Base-by-base conservation (phyloP, 371 early-diverging fungal genomes). In the Apophysomyces elegans region DNA sequence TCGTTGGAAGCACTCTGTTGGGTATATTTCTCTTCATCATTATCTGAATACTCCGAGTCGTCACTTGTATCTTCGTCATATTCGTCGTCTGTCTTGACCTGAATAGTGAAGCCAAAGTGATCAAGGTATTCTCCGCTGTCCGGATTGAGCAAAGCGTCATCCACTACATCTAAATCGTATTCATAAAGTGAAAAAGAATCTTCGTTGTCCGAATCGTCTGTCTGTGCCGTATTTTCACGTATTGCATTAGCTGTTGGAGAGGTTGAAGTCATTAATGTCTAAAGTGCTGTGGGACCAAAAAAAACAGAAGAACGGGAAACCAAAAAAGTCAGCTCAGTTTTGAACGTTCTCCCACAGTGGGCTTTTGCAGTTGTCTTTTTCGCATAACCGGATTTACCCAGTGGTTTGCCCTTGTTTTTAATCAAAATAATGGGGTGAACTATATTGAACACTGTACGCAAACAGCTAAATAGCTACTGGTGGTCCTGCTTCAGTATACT, bases 71-170 rank as follows among this genome's bases (percentile, higher is more conserved):
- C 72, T 14, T 66, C 68, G 14, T 65, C 63, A 8, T 54, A 61
- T 45, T 81, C 81, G 63, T 81, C 79, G 62, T 81, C 81, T 18
- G 81, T 76, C 59, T 71, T 71, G 3, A 80, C 80, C 50, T 80
- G 74, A 43, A 80, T 75, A 8, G 58, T 71, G 38, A 80, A 80
- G 1, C 80, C 80, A 69, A 80, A 80, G 61, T 80, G 80, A 63
- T 80, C 80, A 26, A 67, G 61, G 21, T 66, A 80, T 50, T 80
- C 80, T 47, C 58, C 59, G 41, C 66, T 71, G 61, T 80, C 54
- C 8, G 80, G 78, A 62, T 80, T 70, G 14, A 65, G 32, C 13
- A 80, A 41, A 11, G 74, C 80, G 12, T 77, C 76, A 66, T 80
- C 80, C 8, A 80, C 80, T 21, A 80, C 78, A 45, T 81, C 78